phyloP scores from a whole-genome alignment of 192 early-diverging fungal species.

The Geranomyces michiganensis region DNA sequence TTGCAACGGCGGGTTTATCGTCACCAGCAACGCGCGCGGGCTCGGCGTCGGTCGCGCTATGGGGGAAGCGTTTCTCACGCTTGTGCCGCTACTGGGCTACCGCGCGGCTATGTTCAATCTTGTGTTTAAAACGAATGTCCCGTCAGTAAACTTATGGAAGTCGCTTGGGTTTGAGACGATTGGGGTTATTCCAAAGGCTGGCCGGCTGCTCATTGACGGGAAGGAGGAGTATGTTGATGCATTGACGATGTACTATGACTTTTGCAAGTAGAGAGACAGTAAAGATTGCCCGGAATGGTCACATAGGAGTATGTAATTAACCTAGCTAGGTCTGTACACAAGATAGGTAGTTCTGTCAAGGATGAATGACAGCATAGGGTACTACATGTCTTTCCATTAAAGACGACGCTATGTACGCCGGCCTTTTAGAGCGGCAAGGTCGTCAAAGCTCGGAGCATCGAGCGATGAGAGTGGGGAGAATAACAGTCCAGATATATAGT shows the following conservation, averaged over 20 bases:
- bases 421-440: no score
- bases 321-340: no score
- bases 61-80: slow-evolving; percentile 59
- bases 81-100: slow-evolving; percentile 73
- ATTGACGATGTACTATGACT: slow-evolving; percentile 78
- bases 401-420: no score
- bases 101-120: slow-evolving; percentile 78
- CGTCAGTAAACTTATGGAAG: slow-evolving; percentile 67
- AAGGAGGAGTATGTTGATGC: slow-evolving; percentile 66
- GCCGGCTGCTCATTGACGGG: slow-evolving; percentile 38
- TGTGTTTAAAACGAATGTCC: slow-evolving; percentile 72
- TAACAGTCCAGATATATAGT: no score
- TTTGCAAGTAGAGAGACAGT: slow-evolving; percentile 29
- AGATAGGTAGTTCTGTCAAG: no score
- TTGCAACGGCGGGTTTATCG: slow-evolving; percentile 77
- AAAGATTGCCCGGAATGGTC: no score
- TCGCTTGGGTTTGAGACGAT: slow-evolving; percentile 67
- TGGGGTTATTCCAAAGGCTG: slow-evolving; percentile 71
- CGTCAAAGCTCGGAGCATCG: no score
- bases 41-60: slow-evolving; percentile 65
- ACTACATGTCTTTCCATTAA: no score
- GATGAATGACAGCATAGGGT: no score
- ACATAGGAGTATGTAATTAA: no score
- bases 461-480: no score
- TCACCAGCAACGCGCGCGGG: slow-evolving; percentile 45